These are phyloP conservation scores for Plectosphaerella sp. DNA, from an alignment of 2,329 filamentous ascomycete genomes.

Conservation along the genomic window DNA sequence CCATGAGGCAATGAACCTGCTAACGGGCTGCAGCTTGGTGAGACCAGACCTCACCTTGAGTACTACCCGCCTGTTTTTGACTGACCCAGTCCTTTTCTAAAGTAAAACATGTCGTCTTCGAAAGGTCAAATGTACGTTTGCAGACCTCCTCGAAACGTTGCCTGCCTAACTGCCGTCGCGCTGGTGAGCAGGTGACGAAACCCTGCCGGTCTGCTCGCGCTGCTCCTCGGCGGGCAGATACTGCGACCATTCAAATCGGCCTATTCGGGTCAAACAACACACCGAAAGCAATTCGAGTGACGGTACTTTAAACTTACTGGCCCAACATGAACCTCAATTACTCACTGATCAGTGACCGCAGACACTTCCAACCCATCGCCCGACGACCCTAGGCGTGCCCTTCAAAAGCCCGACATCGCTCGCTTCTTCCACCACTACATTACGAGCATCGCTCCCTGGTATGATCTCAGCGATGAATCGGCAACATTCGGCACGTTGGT, in stretches of 20 bases:
- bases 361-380: background rate
- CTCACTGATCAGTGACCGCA: no score
- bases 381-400: constrained; percentile 19
- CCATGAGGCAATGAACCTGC: no score
- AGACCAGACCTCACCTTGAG: no score
- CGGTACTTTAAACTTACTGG: background rate
- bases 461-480: constrained; percentile 37
- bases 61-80: no score
- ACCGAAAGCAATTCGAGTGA: background rate
- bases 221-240: constrained; percentile 25
- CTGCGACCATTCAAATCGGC: constrained; percentile 24
- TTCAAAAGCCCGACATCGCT: constrained; percentile 24
- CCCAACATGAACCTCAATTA: no score
- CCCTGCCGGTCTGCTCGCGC: constrained; percentile 24
- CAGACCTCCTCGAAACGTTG: background rate
- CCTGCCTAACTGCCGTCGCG: background rate
- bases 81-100: no score
- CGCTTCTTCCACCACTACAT: constrained; percentile 35
- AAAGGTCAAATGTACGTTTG: background rate
- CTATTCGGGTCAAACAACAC: constrained; percentile 1
- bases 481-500: constrained; percentile 29
- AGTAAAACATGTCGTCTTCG: background rate
- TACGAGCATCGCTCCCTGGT: constrained; percentile 35
- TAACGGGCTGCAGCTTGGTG: no score
- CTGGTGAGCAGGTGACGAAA: constrained; percentile 23